Conservation (phyloP, 225 moss, liverwort and hornwort genomes). For the Physcomitrium patens region DNA sequence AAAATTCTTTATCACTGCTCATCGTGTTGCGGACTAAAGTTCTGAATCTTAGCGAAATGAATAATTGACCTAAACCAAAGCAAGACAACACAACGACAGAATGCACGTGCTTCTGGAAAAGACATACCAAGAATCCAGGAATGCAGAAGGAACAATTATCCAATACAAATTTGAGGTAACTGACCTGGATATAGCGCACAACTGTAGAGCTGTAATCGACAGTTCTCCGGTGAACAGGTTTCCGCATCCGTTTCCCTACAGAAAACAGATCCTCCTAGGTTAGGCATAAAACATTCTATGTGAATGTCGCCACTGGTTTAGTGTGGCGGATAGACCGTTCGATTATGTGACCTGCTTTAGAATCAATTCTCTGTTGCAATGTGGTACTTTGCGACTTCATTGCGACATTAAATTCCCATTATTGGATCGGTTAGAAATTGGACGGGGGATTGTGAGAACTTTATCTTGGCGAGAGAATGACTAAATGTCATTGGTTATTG, state of each 20-base stretch:
- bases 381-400: neutral
- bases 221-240: conserved; percentile 94
- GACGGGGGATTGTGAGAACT: conserved; percentile 27
- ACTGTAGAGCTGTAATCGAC: conserved; percentile 98
- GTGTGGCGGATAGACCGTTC: conserved; percentile 39
- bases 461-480: conserved; percentile 38
- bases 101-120: neutral
- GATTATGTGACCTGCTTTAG: conserved; percentile 38
- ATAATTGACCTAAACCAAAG: neutral
- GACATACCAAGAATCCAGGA: neutral
- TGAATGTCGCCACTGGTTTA: conserved; percentile 5
- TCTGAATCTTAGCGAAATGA: neutral
- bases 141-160: neutral
- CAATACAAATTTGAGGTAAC: neutral
- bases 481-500: conserved; percentile 16
- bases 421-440: conserved; percentile 17
- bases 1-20: conserved; percentile 33
- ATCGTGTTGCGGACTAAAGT: neutral
- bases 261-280: conserved; percentile 5
- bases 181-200: conserved; percentile 93
- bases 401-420: conserved; percentile 10
- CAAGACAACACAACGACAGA: conserved; percentile 18
- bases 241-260: conserved; percentile 99
- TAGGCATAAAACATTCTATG: neutral
- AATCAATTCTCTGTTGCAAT: conserved; percentile 26